Evolutionary conservation across 148 eudicot genomes (phyloP).

Genomic region (Cornus florida): DNA sequence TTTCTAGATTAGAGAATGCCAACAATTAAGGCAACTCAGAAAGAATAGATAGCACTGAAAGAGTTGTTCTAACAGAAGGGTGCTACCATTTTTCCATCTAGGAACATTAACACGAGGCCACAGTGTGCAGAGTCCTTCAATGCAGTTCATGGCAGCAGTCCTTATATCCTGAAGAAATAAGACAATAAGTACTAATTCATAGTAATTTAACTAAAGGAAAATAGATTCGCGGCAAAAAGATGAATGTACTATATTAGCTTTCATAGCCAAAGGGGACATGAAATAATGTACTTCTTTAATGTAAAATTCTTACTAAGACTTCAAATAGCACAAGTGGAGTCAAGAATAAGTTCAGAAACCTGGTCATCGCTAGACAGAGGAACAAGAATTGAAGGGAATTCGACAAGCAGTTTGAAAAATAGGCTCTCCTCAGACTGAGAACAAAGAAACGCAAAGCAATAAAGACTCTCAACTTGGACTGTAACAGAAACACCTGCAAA

Average conservation of each 20-base stretch:
- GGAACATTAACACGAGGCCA: slow-evolving; percentile 48
- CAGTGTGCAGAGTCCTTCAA: slow-evolving; percentile 59
- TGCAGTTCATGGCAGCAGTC: slow-evolving; percentile 74
- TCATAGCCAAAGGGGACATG: not conserved
- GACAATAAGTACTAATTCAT: slow-evolving; percentile 3
- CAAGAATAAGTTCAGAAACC: slow-evolving; percentile 31
- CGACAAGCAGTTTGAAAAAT: slow-evolving; percentile 52
- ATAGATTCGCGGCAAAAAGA: not conserved
- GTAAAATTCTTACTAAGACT: not conserved
- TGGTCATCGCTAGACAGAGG: slow-evolving; percentile 65
- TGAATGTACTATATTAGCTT: not conserved
- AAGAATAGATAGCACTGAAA: not conserved
- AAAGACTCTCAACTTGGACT: slow-evolving; percentile 75
- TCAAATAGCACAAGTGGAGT: not conserved
- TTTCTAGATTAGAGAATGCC: slow-evolving; percentile 6
- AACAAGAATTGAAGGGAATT: slow-evolving; percentile 72
- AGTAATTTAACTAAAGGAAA: not conserved
- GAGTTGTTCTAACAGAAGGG: not conserved
- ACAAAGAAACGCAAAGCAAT: slow-evolving; percentile 52
- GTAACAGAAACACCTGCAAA: slow-evolving; percentile 55
- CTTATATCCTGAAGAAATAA: slow-evolving; percentile 45
- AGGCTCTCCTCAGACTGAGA: slow-evolving; percentile 52
- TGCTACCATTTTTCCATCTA: slow-evolving; percentile 52
- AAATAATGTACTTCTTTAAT: not conserved
- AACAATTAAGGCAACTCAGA: slow-evolving; percentile 1